These are phyloP conservation scores for Fragaria vesca DNA, from an alignment of 306 rosid genomes.

Conservation along the genomic window DNA sequence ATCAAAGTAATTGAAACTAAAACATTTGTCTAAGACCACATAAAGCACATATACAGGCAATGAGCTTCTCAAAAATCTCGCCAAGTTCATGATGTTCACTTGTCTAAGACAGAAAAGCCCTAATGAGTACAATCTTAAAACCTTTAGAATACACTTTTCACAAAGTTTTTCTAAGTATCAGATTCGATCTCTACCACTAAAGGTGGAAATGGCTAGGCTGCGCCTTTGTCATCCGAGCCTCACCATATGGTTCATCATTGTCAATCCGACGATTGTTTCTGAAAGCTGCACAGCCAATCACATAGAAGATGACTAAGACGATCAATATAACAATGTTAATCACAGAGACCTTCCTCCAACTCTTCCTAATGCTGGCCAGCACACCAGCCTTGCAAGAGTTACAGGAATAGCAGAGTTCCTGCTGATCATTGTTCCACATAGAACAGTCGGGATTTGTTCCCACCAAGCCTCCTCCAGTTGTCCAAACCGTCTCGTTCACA, in stretches of 20 bases:
- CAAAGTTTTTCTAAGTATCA: slow-evolving; percentile 13
- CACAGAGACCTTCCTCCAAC: slow-evolving; percentile 93
- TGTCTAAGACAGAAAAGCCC: slow-evolving; percentile 14
- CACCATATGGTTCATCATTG: slow-evolving; percentile 69
- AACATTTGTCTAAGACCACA: too few species aligned
- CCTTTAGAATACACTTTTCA: slow-evolving; percentile 11
- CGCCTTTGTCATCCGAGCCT: slow-evolving; percentile 81
- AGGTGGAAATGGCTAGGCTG: slow-evolving; percentile 59
- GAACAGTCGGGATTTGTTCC: slow-evolving; percentile 50
- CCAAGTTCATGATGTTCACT: background rate
- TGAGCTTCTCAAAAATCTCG: background rate
- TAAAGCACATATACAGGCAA: slow-evolving; percentile 20
- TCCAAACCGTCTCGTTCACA: slow-evolving; percentile 71
- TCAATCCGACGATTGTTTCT: slow-evolving; percentile 73
- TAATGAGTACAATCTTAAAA: background rate
- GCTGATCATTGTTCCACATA: slow-evolving; percentile 75
- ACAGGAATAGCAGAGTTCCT: slow-evolving; percentile 64
- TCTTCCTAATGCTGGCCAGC: slow-evolving; percentile 74
- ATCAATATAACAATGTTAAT: slow-evolving; percentile 73
- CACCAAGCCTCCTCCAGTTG: slow-evolving; percentile 29
- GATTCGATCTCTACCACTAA: slow-evolving; percentile 13
- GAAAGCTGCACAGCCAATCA: slow-evolving; percentile 73
- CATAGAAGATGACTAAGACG: slow-evolving; percentile 65
- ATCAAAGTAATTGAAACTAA: too few species aligned
- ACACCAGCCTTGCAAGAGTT: slow-evolving; percentile 91